These are phyloP conservation scores for Curvularia verruculosa DNA, from an alignment of 2,329 filamentous ascomycete species.

Conservation along the genomic window DNA sequence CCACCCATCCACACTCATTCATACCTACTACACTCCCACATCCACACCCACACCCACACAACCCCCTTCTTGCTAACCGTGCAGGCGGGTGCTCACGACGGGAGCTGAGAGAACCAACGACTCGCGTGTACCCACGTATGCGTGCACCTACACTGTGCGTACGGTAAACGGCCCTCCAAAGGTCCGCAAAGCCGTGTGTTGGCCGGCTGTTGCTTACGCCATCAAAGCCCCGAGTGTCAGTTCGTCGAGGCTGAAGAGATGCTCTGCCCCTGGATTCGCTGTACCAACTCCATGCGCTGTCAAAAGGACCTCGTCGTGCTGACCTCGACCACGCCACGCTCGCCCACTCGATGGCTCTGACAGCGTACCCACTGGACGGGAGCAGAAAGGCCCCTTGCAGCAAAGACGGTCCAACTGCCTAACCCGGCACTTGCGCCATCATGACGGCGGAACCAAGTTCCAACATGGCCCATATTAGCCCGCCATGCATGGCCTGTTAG, in stretches of 20 bases:
- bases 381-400: constrained; percentile 32
- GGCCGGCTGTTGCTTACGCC: constrained; percentile 16
- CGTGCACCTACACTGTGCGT: background rate
- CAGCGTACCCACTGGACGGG: constrained; percentile 22
- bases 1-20: background rate
- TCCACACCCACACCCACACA: background rate
- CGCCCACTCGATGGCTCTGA: constrained; percentile 17
- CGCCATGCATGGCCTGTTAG: constrained; percentile 28
- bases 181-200: too few relatives aligned
- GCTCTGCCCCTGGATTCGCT: constrained; percentile 22
- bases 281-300: constrained; percentile 20
- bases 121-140: background rate
- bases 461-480: constrained; percentile 37
- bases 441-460: constrained; percentile 33
- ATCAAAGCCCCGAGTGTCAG: constrained; percentile 19
- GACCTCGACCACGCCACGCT: constrained; percentile 33
- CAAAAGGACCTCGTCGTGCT: constrained; percentile 23
- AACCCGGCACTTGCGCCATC: constrained; percentile 30
- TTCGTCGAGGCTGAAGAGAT: constrained; percentile 8
- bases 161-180: background rate
- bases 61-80: constrained; percentile 4
- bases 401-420: constrained; percentile 37
- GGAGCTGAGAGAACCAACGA: constrained; percentile 5
- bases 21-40: too few relatives aligned
- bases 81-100: constrained; percentile 19